A percentile compares a stretch with the other conserved stretches of the same genome.
Evolutionary conservation across 768 basidiomycete species (phyloP).

Genomic region (Suillus subluteus): DNA sequence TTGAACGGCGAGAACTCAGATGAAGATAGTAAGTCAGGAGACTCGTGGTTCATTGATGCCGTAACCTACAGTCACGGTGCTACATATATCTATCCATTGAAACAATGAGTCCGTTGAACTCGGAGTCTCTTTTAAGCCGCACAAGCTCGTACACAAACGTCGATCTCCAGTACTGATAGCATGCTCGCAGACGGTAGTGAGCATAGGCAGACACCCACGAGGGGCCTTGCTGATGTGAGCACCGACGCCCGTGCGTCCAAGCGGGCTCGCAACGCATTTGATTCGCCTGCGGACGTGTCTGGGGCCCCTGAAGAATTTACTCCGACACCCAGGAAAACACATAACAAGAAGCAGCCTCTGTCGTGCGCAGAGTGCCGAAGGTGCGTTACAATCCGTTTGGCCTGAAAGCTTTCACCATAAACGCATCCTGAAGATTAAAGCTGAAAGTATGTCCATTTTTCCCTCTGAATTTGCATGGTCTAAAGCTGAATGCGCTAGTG

Average conservation of each 20-base stretch:
- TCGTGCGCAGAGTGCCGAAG: slow-evolving; percentile 69
- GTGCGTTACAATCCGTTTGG: slow-evolving; percentile 34
- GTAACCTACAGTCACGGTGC: slow-evolving; percentile 13
- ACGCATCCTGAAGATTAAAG: slow-evolving; percentile 42
- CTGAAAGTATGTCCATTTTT: slow-evolving; percentile 49
- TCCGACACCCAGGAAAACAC: slow-evolving; percentile 17
- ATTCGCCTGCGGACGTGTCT: slow-evolving; percentile 17
- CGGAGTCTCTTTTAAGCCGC: slow-evolving; percentile 19
- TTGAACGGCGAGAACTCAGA: slow-evolving; percentile 16
- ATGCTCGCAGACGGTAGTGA: slow-evolving; percentile 19
- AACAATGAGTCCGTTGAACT: slow-evolving; percentile 20
- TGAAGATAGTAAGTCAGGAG: slow-evolving; percentile 15
- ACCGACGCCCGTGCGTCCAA: slow-evolving; percentile 44
- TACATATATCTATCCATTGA: slow-evolving; percentile 17
- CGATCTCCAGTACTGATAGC: slow-evolving; percentile 30
- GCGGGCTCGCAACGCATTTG: slow-evolving; percentile 45
- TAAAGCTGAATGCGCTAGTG: slow-evolving; percentile 43
- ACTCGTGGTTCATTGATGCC: slow-evolving; percentile 19
- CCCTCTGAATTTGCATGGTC: not conserved
- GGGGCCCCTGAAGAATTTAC: slow-evolving; percentile 18
- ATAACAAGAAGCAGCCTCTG: slow-evolving; percentile 46
- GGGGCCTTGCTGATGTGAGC: slow-evolving; percentile 15
- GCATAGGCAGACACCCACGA: not conserved
- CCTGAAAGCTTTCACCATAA: not conserved
- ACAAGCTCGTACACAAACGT: slow-evolving; percentile 19